Evolutionary conservation across 2,329 filamentous ascomycete species (phyloP), one percentile per base, ranked within the genome.

Genomic region (Colletotrichum sp.): DNA sequence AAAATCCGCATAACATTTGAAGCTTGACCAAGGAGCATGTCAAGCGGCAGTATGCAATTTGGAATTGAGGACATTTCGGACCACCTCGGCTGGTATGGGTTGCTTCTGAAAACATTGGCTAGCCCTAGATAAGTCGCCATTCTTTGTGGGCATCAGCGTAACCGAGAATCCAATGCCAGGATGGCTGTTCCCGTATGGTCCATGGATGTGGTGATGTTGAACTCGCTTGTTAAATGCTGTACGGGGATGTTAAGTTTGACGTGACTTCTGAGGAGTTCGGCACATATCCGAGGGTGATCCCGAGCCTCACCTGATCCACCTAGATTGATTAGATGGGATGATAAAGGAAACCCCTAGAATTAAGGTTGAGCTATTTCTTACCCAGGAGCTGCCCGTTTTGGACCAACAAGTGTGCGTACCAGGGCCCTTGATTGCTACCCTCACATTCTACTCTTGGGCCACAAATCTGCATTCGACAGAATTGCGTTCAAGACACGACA

Each of bases 121-220:
- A n/a, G 9, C 38, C 8, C 5, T 1, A n/a, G 18, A 2, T 43
- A 4, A 1, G 9, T 43, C 16, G 5, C 5, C 38, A n/a, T n/a
- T 43, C 16, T n/a, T 10, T 43, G 18, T n/a, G 38, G 38, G 18
- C 38, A 43, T n/a, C 5, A 43, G 5, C 18, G 5, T 1, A n/a
- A 10, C 38, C 18, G 18, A 43, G 9, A 43, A 10, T 3, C 0
- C 5, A 10, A 43, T 43, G 38, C 18, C 18, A 43, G 38, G 8
- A 3, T 43, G 5, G 18, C 18, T 43, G 16, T n/a, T 10, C 5
- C 18, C 3, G 38, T 43, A 6, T 43, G 18, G 8, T 10, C 9
- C 5, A n/a, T 43, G 18, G 18, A n/a, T 12, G 38, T 43, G 38
- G 0, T 3, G 18, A 43, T n/a, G 16, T n/a, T 43, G 18, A 43